Evolutionary conservation across 148 eudicot species (phyloP).

Genomic region (Limonium bicolor): DNA sequence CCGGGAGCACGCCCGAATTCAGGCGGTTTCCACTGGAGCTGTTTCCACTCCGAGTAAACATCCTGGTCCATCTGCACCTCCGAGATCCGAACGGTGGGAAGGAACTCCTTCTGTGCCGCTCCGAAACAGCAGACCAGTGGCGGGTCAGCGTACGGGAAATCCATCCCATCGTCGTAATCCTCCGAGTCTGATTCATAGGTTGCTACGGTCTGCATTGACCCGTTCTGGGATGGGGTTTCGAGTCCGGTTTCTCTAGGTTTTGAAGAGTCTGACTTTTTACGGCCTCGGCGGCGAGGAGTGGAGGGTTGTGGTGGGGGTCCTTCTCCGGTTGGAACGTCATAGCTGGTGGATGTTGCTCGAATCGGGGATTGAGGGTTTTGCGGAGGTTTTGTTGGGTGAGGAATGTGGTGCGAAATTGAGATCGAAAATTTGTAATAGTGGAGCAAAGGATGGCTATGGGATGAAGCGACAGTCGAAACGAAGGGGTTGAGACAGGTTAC

Average conservation of each 20-base stretch:
- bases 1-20: constrained; percentile 73
- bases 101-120: constrained; percentile 64
- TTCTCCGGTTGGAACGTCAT: not conserved
- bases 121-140: constrained; percentile 86
- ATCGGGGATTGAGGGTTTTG: not conserved
- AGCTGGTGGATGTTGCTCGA: constrained; percentile 10
- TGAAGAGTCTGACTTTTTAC: constrained; percentile 1
- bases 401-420: constrained; percentile 7
- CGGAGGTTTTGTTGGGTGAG: constrained; percentile 1
- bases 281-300: constrained; percentile 12
- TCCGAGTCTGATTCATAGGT: not conserved
- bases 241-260: too few species aligned
- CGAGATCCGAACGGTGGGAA: constrained; percentile 62
- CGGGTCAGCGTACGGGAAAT: constrained; percentile 51
- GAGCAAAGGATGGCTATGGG: constrained; percentile 4
- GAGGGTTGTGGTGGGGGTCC: constrained; percentile 15
- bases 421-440: too few species aligned
- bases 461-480: constrained; percentile 3
- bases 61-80: constrained; percentile 73
- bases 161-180: constrained; percentile 45
- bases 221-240: too few species aligned
- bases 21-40: constrained; percentile 91
- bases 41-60: constrained; percentile 75
- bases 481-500: constrained; percentile 8
- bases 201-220: constrained; percentile 6